phyloP scores from a whole-genome alignment of 139 green algal species.

The Haematococcus lacustris region DNA sequence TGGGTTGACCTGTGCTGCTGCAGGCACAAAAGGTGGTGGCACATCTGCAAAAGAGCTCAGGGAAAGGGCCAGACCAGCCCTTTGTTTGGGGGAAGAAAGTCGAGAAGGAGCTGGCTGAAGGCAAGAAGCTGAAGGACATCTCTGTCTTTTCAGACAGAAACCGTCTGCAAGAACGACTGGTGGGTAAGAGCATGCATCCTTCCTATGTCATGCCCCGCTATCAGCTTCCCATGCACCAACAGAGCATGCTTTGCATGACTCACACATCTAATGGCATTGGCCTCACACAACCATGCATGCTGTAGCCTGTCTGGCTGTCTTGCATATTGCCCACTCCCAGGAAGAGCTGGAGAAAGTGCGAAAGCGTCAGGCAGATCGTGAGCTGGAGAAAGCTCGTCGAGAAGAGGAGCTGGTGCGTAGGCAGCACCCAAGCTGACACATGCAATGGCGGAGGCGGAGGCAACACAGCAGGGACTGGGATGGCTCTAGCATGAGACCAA shows the following conservation, averaged over 20 bases:
- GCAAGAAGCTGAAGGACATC: constrained; percentile 44
- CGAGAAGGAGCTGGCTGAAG: constrained; percentile 69
- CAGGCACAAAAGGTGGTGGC: constrained; percentile 26
- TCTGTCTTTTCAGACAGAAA: constrained; percentile 38
- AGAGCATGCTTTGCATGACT: background rate
- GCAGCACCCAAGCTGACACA: too few species aligned
- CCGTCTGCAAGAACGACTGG: constrained; percentile 66
- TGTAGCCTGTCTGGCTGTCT: too few species aligned
- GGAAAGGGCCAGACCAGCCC: constrained; percentile 18
- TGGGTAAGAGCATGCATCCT: too few species aligned
- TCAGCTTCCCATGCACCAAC: background rate
- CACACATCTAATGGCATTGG: background rate
- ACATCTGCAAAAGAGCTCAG: constrained; percentile 23
- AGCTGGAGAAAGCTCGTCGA: constrained; percentile 66
- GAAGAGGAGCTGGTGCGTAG: constrained; percentile 78
- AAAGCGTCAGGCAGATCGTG: constrained; percentile 72
- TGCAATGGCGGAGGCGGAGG: too few species aligned
- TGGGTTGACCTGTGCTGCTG: too few species aligned
- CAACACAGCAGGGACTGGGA: too few species aligned
- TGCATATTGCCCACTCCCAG: too few species aligned
- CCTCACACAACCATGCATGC: background rate
- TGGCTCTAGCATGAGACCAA: too few species aligned
- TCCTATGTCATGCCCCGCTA: too few species aligned
- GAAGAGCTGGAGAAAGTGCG: constrained; percentile 91
- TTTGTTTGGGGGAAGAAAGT: constrained; percentile 98